A percentile compares a stretch with the other conserved stretches of the same genome.
These are phyloP conservation scores for Phytopythium cucurbitacearum DNA, from an alignment of 352 stramenopile genomes.

Conservation along the genomic window DNA sequence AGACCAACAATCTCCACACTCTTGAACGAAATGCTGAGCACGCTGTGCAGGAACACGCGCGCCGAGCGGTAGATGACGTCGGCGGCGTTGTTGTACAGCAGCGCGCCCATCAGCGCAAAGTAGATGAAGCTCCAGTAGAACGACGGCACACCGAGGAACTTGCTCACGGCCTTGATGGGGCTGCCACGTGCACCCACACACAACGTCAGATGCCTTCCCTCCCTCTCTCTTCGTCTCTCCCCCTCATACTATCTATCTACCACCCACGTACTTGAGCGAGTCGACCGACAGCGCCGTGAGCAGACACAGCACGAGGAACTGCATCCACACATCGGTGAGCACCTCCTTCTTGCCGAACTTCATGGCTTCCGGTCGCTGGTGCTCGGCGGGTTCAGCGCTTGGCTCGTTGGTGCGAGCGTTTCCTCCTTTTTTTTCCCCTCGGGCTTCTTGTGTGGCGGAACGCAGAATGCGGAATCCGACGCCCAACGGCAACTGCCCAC, in stretches of 20 bases:
- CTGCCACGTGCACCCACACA: conserved; percentile 13
- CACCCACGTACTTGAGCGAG: conserved; percentile 73
- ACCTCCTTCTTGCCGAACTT: conserved; percentile 76
- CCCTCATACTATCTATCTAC: too few species aligned
- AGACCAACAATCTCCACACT: conserved; percentile 95
- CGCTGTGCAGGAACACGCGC: conserved; percentile 95
- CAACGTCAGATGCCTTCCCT: neutral
- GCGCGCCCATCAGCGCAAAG: conserved; percentile 57
- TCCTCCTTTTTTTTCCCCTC: neutral
- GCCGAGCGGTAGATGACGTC: conserved; percentile 78
- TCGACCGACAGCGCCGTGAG: conserved; percentile 80
- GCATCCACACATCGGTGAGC: conserved; percentile 79
- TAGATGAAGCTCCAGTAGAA: conserved; percentile 65
- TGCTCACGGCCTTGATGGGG: conserved; percentile 77
- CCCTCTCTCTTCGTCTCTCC: too few species aligned
- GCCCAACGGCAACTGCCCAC: conserved; percentile 1
- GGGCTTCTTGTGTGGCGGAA: conserved; percentile 2
- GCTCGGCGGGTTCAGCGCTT: neutral
- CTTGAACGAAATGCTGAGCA: conserved; percentile 98
- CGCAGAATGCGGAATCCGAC: too few species aligned
- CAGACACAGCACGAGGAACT: conserved; percentile 72
- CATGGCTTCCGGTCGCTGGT: conserved; percentile 21
- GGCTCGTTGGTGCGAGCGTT: neutral
- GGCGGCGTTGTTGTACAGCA: conserved; percentile 73
- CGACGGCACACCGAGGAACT: conserved; percentile 62